phyloP scores from a whole-genome alignment of 441 rosid species.

The Melastoma candidum region DNA sequence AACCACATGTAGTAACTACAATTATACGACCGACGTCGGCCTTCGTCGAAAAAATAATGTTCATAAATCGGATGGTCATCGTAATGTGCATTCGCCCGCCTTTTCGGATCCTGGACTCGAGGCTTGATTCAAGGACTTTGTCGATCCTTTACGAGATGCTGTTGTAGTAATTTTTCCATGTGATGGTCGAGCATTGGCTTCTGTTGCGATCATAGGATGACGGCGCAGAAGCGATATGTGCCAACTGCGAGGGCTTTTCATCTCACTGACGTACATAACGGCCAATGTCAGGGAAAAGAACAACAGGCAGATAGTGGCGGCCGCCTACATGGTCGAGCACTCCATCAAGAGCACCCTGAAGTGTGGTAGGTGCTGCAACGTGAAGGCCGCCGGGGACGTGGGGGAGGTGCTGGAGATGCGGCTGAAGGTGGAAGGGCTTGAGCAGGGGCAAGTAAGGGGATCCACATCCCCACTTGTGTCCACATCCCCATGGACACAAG shows the following conservation, averaged over 20 bases:
- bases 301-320: conserved; percentile 35
- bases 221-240: conserved; percentile 20
- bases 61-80: no score
- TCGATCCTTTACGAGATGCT: no score
- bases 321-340: conserved; percentile 38
- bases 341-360: conserved; percentile 37
- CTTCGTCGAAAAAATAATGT: no score
- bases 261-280: conserved; percentile 49
- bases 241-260: conserved; percentile 26
- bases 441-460: conserved; percentile 49
- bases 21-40: no score
- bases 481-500: conserved; percentile 30
- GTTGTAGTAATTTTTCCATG: no score
- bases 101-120: no score
- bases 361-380: conserved; percentile 35
- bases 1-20: no score
- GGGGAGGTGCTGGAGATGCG: conserved; percentile 55
- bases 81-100: no score
- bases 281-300: conserved; percentile 53
- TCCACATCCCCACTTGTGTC: conserved; percentile 19
- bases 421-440: conserved; percentile 51
- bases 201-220: no score
- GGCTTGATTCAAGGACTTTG: no score
- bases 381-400: conserved; percentile 41
- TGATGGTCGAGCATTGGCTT: no score